Base-by-base conservation (phyloP, 2,329 filamentous ascomycete species). In the Coniochaeta sp. region DNA sequence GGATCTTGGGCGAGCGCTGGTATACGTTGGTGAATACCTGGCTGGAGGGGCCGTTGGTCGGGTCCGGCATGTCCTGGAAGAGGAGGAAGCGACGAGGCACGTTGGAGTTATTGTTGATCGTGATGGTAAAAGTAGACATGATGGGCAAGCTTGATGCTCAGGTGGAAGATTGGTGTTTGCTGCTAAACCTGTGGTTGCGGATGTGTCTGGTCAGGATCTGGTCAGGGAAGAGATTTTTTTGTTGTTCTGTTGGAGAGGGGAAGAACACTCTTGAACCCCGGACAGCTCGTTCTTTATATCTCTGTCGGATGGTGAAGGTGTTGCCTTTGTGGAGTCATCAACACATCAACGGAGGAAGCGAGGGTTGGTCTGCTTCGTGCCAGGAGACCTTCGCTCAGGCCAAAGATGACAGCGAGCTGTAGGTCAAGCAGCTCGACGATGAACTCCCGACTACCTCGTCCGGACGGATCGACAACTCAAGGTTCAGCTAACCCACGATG, bases 81-180 rank as follows among this genome's bases (percentile, higher is more conserved):
- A 58, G 56, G 24, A 58, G 56, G 56, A 58, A 58, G 36, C 56
- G 34, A 3, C 26, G 34, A 4, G 56, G 2, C 5, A 42, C 28
- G 17, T 42, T 42, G 28, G 32, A 40, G 22, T 58, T 58, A 17
- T 58, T 58, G 34, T 58, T 58, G 56, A 58, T 42, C 19, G 56
- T 58, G 56, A 58, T 58, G 56, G 2, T 58, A 24, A 42, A 58
- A n/a, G 38, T 58, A n/a, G 56, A 42, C 56, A 58, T 58, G 8
- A 16, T 57, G 55, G 32, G 30, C 24, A 26, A 28, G 47, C 19
- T 47, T 55, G 52, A 55, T 30, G 52, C 17, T 26, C 17, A 9
- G 8, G 52, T 14, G 32, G 28, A 32, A n/a, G n/a, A n/a, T n/a
- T n/a, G n/a, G 16, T 14, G 12, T 54, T 54, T 8, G 19, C 5